Conservation (phyloP, 78 protist genomes). For the Tieghemostelium lacteum region DNA sequence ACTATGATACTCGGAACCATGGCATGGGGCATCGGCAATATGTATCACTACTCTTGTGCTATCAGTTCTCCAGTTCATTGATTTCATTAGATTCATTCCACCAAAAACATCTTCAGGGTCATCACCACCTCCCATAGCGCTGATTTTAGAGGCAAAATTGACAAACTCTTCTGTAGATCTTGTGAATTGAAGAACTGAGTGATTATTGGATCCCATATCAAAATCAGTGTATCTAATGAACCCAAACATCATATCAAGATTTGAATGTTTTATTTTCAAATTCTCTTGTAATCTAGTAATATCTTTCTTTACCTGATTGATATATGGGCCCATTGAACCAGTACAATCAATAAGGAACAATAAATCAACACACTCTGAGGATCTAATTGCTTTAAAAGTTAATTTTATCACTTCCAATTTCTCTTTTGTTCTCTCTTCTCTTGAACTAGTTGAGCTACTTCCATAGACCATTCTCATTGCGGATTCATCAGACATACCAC, state of each 20-base stretch:
- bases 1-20: neutral
- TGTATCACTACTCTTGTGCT: neutral
- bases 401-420: neutral
- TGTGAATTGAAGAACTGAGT: neutral
- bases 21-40: neutral
- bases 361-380: conserved; percentile 17
- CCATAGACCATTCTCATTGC: conserved; percentile 5
- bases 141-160: neutral
- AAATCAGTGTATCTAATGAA: conserved; percentile 17
- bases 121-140: neutral
- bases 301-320: neutral
- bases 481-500: neutral
- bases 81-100: neutral
- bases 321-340: conserved; percentile 1
- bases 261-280: neutral
- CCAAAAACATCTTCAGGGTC: neutral
- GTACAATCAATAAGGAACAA: neutral
- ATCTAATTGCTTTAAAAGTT: conserved; percentile 2
- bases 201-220: neutral
- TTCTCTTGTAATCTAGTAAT: neutral
- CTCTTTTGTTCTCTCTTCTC: neutral
- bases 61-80: neutral
- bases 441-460: neutral
- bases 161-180: neutral
- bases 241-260: conserved; percentile 2